Percentiles rank a stretch among this genome's conserved stretches.
Evolutionary conservation across 176 grass and related monocot genomes (phyloP).

Genomic region (barley (Hordeum vulgare)): DNA sequence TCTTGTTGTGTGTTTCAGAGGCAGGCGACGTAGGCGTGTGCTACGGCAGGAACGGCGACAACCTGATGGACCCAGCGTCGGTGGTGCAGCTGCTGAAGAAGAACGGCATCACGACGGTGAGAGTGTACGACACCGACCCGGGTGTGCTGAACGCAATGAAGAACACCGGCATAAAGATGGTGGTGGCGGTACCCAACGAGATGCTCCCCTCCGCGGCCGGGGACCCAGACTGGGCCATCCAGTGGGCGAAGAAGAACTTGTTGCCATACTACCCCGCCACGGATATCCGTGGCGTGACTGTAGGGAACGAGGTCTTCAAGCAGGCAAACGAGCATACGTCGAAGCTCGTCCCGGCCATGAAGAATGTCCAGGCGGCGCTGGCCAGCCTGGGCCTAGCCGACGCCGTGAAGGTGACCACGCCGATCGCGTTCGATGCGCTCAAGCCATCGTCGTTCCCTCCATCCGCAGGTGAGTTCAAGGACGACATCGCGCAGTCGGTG

Average conservation of each 20-base stretch:
- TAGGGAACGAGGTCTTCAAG: conserved; percentile 75
- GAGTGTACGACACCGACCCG: conserved; percentile 47
- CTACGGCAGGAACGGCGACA: conserved; percentile 61
- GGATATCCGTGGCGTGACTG: conserved; percentile 40
- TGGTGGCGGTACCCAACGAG: conserved; percentile 56
- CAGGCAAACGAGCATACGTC: not conserved
- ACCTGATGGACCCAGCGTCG: conserved; percentile 40
- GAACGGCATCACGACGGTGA: conserved; percentile 40
- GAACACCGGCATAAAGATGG: conserved; percentile 41
- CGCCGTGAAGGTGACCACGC: conserved; percentile 55
- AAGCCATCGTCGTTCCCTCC: conserved; percentile 37
- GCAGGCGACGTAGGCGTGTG: conserved; percentile 51
- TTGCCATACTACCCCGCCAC: conserved; percentile 43
- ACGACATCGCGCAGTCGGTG: conserved; percentile 42
- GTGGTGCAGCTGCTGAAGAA: conserved; percentile 53
- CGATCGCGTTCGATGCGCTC: conserved; percentile 39
- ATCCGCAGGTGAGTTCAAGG: conserved; percentile 34
- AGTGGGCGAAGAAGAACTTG: conserved; percentile 37
- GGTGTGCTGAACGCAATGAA: conserved; percentile 35
- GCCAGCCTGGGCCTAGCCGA: conserved; percentile 26
- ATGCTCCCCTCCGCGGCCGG: conserved; percentile 24
- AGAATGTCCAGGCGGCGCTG: conserved; percentile 37
- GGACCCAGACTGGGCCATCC: conserved; percentile 17
- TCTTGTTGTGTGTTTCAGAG: conserved; percentile 5
- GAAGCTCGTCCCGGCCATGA: conserved; percentile 38